These are phyloP conservation scores for Stagonosporopsis cucurbitacearum DNA, from an alignment of 2,329 filamentous ascomycete species.

Conservation along the genomic window DNA sequence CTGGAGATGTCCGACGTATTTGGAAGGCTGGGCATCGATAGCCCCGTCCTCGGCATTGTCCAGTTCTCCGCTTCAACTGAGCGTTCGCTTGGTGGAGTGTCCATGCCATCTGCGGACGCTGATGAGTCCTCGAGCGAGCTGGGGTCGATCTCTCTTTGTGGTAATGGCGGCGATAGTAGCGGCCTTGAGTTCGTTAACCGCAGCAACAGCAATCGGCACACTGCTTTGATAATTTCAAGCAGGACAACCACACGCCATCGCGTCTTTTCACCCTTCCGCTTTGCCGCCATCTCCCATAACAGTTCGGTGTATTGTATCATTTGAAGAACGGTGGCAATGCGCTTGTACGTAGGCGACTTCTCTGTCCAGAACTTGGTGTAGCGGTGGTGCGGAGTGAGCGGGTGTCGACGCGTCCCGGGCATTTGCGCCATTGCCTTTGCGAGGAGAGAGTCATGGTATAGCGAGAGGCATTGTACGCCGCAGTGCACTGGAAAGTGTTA, in stretches of 20 bases:
- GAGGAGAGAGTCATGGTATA: constrained; percentile 92
- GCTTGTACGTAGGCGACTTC: constrained; percentile 73
- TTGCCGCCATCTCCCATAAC: constrained; percentile 96
- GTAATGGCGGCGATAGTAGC: constrained; percentile 81
- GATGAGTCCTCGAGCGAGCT: constrained; percentile 62
- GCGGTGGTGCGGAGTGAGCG: constrained; percentile 64
- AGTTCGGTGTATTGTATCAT: constrained; percentile 95
- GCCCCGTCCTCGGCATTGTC: constrained; percentile 92
- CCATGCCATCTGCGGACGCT: constrained; percentile 55
- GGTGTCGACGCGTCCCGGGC: constrained; percentile 59
- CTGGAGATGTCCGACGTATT: constrained; percentile 80
- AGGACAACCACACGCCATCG: constrained; percentile 88
- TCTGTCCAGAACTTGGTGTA: constrained; percentile 70
- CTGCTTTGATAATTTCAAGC: constrained; percentile 83
- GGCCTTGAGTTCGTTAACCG: constrained; percentile 83
- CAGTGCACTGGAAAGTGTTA: constrained; percentile 69
- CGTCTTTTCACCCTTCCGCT: constrained; percentile 78
- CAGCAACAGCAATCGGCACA: constrained; percentile 81
- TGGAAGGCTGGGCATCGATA: constrained; percentile 83
- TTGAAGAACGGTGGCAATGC: constrained; percentile 81
- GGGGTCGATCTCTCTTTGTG: constrained; percentile 81
- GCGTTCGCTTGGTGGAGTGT: constrained; percentile 51
- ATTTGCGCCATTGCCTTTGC: constrained; percentile 67
- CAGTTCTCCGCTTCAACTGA: constrained; percentile 63
- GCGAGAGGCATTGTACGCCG: constrained; percentile 83